These are phyloP conservation scores for Kwoniella bestiolae DNA, from an alignment of 768 basidiomycete genomes.

Conservation along the genomic window DNA sequence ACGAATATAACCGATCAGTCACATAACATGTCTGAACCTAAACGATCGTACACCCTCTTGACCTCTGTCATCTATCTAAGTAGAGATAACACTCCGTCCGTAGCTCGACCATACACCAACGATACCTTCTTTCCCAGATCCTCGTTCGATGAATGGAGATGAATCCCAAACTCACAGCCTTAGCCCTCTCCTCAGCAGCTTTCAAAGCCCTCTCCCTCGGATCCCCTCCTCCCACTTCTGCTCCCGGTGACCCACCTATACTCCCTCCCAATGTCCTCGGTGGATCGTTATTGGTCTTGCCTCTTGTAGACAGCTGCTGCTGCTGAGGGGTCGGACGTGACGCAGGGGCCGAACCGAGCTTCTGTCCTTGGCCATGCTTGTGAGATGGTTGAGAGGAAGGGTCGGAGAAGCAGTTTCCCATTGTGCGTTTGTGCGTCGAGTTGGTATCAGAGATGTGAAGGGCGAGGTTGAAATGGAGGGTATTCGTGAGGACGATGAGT, in stretches of 20 bases:
- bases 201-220: constrained; percentile 48
- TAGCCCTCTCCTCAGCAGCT: constrained; percentile 54
- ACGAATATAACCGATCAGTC: too few species aligned
- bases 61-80: too few species aligned
- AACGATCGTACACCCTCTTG: too few species aligned
- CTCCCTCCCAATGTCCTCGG: constrained; percentile 31
- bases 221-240: constrained; percentile 29
- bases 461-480: not conserved
- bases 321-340: not conserved
- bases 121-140: too few species aligned
- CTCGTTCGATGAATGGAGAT: too few species aligned
- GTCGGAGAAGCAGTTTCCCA: constrained; percentile 57
- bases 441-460: not conserved
- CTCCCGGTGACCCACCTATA: not conserved
- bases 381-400: constrained; percentile 36
- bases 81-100: too few species aligned
- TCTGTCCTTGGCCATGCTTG: constrained; percentile 47
- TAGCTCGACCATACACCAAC: not conserved
- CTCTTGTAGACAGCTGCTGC: not conserved
- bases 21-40: too few species aligned
- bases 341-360: constrained; percentile 45
- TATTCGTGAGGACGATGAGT: not conserved
- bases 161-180: constrained; percentile 41
- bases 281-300: constrained; percentile 15
- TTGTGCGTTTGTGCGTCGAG: too few species aligned